phyloP scores from a whole-genome alignment of 1,284 basidiomycete genomes.

The Leccinum cinnamomeum region DNA sequence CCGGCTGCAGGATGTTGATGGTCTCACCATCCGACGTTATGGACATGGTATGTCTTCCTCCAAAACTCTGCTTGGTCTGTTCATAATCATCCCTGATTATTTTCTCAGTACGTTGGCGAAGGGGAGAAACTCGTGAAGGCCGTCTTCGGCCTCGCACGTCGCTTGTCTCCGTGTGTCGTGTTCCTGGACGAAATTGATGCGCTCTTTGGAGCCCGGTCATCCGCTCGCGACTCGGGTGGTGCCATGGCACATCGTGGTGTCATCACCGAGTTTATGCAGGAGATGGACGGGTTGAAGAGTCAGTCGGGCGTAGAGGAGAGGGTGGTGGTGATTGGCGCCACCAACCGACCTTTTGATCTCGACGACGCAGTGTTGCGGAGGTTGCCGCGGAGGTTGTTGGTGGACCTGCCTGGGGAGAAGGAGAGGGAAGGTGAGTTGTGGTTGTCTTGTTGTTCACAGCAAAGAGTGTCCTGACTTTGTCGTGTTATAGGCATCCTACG shows the following conservation, averaged over 20 bases:
- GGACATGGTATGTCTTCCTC: conserved; percentile 67
- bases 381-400: conserved; percentile 77
- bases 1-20: conserved; percentile 85
- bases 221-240: conserved; percentile 78
- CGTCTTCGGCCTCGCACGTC: conserved; percentile 86
- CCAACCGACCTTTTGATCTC: conserved; percentile 85
- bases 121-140: conserved; percentile 93
- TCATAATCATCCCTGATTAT: conserved; percentile 12
- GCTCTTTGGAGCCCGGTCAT: conserved; percentile 86
- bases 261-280: conserved; percentile 97
- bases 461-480: neutral
- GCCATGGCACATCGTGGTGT: conserved; percentile 82
- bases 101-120: conserved; percentile 84
- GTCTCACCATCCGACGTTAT: conserved; percentile 84
- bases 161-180: conserved; percentile 89
- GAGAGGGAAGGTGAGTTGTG: conserved; percentile 71
- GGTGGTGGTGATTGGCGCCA: conserved; percentile 93
- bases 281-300: conserved; percentile 92
- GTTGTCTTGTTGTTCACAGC: conserved; percentile 4
- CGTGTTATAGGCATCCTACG: conserved; percentile 70
- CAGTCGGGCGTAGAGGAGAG: conserved; percentile 66
- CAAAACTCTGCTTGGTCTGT: neutral
- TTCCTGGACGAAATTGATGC: conserved; percentile 97
- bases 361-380: conserved; percentile 85
- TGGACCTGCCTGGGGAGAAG: conserved; percentile 81